Evolutionary conservation across 225 moss, liverwort and hornwort genomes (phyloP).

Genomic region (Antitrichia curtipendula): DNA sequence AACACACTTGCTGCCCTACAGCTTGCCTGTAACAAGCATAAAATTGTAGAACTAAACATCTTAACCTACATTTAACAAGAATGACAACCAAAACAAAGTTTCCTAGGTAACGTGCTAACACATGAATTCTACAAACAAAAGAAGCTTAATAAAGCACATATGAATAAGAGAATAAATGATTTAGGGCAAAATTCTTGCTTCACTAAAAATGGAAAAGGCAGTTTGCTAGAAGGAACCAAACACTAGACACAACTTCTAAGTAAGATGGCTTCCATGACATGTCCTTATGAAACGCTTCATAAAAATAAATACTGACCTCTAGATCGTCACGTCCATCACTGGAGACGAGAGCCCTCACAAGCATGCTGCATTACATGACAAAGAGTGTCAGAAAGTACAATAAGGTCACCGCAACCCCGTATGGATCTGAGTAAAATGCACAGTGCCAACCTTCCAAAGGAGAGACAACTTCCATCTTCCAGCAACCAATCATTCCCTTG

Average conservation of each 20-base stretch:
- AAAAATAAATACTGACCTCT: slow-evolving; percentile 45
- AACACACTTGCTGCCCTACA: slow-evolving; percentile 96
- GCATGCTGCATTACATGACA: slow-evolving; percentile 55
- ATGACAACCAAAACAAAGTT: not conserved
- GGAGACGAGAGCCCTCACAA: slow-evolving; percentile 83
- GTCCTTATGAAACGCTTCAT: not conserved
- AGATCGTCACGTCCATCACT: slow-evolving; percentile 90
- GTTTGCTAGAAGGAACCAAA: not conserved
- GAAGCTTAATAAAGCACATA: not conserved
- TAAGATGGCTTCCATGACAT: not conserved
- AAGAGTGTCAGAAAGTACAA: slow-evolving; percentile 7
- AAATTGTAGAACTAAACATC: not conserved
- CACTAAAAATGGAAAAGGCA: not conserved
- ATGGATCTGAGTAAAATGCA: not conserved
- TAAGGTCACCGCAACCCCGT: not conserved
- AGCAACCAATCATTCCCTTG: slow-evolving; percentile 19
- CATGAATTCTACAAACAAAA: not conserved
- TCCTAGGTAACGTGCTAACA: not conserved
- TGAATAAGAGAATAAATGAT: not conserved
- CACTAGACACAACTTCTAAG: not conserved
- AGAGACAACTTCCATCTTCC: slow-evolving; percentile 53
- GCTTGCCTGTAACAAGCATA: slow-evolving; percentile 57
- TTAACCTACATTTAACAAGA: not conserved
- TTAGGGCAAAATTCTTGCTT: not conserved
- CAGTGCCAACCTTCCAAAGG: slow-evolving; percentile 74